Evolutionary conservation across 805 yeast genomes (phyloP), one percentile per base, ranked within the genome.

Genomic region (Candida gorgasii): DNA sequence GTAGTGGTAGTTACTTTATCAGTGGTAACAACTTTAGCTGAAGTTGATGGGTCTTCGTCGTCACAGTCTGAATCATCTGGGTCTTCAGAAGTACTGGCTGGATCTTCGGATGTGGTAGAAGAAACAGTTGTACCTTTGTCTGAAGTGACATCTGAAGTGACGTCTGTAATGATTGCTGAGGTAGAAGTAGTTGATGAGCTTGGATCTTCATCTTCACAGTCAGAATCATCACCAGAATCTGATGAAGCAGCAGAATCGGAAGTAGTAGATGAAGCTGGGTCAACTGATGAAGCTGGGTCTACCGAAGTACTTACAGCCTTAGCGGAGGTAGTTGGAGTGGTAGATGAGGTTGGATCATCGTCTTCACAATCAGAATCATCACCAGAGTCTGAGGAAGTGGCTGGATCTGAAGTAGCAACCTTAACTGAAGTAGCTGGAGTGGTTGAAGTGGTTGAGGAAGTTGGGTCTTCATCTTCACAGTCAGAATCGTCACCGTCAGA

Each of bases 401-500:
- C 27, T 12, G 38, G 23, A 14, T n/a, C 26, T 17, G 41, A 30
- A 19, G 26, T 18, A 33, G 22, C 26, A 24, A 26, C 23, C 15
- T 32, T 30, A 19, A 13, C 23, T 12, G 48, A 36, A 26, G 31
- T 18, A 13, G 38, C 9, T 13, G 16, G 6, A 7, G 11, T 7
- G 9, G 24, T 19, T 18, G 36, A n/a, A n/a, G n/a, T n/a, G n/a
- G n/a, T n/a, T n/a, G n/a, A n/a, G n/a, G n/a, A n/a, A 16, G 44
- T 23, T 15, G 42, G 29, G 14, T 36, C 44, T 8, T 42, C 52
- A 6, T 38, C 22, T n/a, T 45, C 50, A 16, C 42, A 34, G 22
- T 51, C 57, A 23, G 46, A 54, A 26, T 50, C 52, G 33, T 50
- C 53, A 15, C 43, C 52, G 28, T 50, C 56, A 33, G 45, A 35